Base-by-base conservation (phyloP, 306 rosid genomes). In the Erythrophleum fordii region DNA sequence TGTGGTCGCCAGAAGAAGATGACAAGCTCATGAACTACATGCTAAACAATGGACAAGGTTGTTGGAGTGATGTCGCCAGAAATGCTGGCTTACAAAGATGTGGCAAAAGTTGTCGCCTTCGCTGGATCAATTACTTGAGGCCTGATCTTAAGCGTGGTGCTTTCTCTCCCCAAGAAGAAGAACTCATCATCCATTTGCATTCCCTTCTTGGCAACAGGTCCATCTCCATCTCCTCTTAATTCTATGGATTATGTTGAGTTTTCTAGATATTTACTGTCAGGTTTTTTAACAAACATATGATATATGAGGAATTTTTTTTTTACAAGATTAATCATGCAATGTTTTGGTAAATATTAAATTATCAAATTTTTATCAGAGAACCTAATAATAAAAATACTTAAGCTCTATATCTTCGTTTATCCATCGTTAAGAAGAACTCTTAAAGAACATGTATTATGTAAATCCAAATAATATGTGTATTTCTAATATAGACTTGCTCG, bases 1-100 rank as follows among this genome's bases (percentile, higher is more conserved):
- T 92, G 35, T 92, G 97, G 97, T 92, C 97, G 2, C 94, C 97
- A 0, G 94, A 92, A 58, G 97, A 92, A 81, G 97, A 92, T n/a
- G 94, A 92, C 37, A 92, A 89, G 83, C 86, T 92, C 37, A 87
- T 90, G 90, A 88, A 55, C 71, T 92, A 90, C 55, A 92, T 92
- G 97, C 67, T 88, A 35, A 92, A 81, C 84, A 92, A 84, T 69
- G 97, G 94, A 12, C 97, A 92, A 79, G 94, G 97, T 37, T 92
- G 97, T 51, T 92, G 97, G 97, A 92, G 91, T 25, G 97, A 92
- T 23, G 91, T 92, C 9, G 97, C 97, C 4, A 84, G 93, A 78
- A 90, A 88, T 81, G 97, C 97, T 1, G 97, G 97, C 34, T 75
- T 92, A 29, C 93, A 83, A 49, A 85, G 97, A 55, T 92, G 97